Conservation (phyloP, 2,329 filamentous ascomycete genomes). For the Aspergillus piperis region DNA sequence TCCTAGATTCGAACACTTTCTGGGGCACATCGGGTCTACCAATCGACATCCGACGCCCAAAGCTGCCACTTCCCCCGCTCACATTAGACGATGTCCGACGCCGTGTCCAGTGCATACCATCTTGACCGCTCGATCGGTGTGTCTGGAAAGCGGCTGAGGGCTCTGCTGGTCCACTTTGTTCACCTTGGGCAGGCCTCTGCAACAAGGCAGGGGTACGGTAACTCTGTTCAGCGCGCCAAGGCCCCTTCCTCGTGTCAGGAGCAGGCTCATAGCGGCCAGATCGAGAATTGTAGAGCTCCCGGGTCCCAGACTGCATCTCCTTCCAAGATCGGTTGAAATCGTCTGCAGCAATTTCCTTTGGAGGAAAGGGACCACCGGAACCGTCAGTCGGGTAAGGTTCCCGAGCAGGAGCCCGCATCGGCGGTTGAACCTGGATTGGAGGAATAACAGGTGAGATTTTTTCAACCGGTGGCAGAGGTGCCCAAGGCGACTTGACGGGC, state of each 20-base stretch:
- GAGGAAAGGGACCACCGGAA: slow-evolving; percentile 53
- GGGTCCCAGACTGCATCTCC: slow-evolving; percentile 65
- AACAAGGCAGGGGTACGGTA: slow-evolving; percentile 75
- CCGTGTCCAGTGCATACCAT: slow-evolving; percentile 64
- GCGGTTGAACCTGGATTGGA: slow-evolving; percentile 44
- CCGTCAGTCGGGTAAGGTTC: slow-evolving; percentile 61
- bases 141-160: slow-evolving; percentile 87
- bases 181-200: slow-evolving; percentile 68
- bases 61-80: slow-evolving; percentile 77
- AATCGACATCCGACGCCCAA: slow-evolving; percentile 64
- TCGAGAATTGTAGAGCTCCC: slow-evolving; percentile 92
- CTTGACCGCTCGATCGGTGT: slow-evolving; percentile 67
- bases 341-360: slow-evolving; percentile 88
- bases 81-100: slow-evolving; percentile 88
- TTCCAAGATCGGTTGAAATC: slow-evolving; percentile 88
- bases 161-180: slow-evolving; percentile 69
- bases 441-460: slow-evolving; percentile 71
- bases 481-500: slow-evolving; percentile 89
- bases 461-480: slow-evolving; percentile 78
- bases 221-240: slow-evolving; percentile 66
- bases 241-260: slow-evolving; percentile 69
- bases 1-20: slow-evolving; percentile 41
- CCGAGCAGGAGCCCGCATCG: slow-evolving; percentile 54
- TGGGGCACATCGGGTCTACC: slow-evolving; percentile 48
- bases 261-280: slow-evolving; percentile 92